A percentile compares a stretch with the other conserved stretches of the same genome.
These are phyloP conservation scores for Ophidiomyces ophidiicola DNA, from an alignment of 2,329 filamentous ascomycete genomes.

Conservation along the genomic window DNA sequence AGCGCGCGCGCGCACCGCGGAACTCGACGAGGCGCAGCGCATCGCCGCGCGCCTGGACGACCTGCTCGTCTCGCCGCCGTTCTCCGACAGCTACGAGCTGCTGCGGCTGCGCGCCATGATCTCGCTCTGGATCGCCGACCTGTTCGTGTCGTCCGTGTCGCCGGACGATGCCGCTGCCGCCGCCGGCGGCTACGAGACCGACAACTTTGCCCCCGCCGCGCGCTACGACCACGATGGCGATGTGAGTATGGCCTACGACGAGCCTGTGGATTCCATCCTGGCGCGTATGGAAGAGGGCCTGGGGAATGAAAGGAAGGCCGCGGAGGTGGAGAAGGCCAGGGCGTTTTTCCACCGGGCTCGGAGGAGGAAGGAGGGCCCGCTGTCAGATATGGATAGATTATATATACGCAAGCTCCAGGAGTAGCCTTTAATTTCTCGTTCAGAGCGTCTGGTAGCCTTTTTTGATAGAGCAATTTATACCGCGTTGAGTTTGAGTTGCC, in stretches of 20 bases:
- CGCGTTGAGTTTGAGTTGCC: no score
- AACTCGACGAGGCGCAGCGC: constrained; percentile 47
- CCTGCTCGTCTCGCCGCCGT: constrained; percentile 57
- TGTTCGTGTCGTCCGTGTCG: constrained; percentile 34
- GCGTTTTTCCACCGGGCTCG: constrained; percentile 27
- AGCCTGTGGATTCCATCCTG: constrained; percentile 21
- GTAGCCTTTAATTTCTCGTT: not conserved
- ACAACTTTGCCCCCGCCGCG: constrained; percentile 13
- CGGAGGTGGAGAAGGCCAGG: constrained; percentile 24
- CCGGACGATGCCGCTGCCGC: constrained; percentile 14
- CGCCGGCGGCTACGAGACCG: no score
- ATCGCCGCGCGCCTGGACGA: constrained; percentile 60
- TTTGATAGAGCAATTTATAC: no score
- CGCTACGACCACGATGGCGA: constrained; percentile 6
- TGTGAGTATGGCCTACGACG: constrained; percentile 14
- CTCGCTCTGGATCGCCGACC: constrained; percentile 61
- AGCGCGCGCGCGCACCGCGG: constrained; percentile 35
- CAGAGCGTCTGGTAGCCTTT: no score
- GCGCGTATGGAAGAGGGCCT: constrained; percentile 23
- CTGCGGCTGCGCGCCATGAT: constrained; percentile 62
- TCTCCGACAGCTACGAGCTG: constrained; percentile 53
- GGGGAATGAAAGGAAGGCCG: constrained; percentile 25
- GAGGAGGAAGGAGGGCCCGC: constrained; percentile 23
- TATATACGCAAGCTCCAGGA: constrained; percentile 17
- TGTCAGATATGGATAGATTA: constrained; percentile 22